Percentiles rank a stretch among this genome's conserved stretches.
Evolutionary conservation across 2,329 filamentous ascomycete genomes (phyloP).

Genomic region (Penicillium sp.): DNA sequence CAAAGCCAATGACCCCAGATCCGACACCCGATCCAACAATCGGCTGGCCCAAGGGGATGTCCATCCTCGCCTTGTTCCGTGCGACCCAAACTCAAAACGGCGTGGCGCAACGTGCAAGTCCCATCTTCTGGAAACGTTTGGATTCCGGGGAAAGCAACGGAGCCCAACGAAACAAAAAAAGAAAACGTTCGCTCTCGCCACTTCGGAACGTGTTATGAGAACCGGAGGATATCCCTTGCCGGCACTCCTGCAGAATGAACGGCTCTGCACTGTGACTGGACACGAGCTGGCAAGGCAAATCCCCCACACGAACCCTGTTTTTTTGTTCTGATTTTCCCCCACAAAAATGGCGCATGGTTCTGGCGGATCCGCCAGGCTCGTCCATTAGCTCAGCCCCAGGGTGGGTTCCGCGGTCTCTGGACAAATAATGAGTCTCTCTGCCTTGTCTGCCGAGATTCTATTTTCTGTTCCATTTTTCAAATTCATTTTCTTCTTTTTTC

Average conservation of each 20-base stretch:
- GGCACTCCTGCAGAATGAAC: neutral
- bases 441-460: neutral
- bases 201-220: slow-evolving; percentile 4
- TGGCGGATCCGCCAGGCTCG: slow-evolving; percentile 20
- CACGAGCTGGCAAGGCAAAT: slow-evolving; percentile 9
- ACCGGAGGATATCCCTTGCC: slow-evolving; percentile 7
- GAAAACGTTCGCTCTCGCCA: neutral
- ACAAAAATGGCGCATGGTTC: slow-evolving; percentile 30
- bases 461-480: too few relatives aligned
- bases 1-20: slow-evolving; percentile 4
- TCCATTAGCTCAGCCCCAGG: slow-evolving; percentile 12
- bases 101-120: slow-evolving; percentile 24
- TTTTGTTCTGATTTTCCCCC: slow-evolving; percentile 17
- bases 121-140: slow-evolving; percentile 22
- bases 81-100: slow-evolving; percentile 23
- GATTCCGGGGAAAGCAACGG: slow-evolving; percentile 7
- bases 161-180: neutral
- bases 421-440: neutral
- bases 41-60: slow-evolving; percentile 10
- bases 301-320: slow-evolving; percentile 27
- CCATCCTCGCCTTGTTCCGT: slow-evolving; percentile 14
- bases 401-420: neutral
- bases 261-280: neutral
- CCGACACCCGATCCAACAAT: slow-evolving; percentile 8
- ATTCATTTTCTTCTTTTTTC: neutral